Base-by-base conservation (phyloP, 345 rosid species). In the Populus deltoides region DNA sequence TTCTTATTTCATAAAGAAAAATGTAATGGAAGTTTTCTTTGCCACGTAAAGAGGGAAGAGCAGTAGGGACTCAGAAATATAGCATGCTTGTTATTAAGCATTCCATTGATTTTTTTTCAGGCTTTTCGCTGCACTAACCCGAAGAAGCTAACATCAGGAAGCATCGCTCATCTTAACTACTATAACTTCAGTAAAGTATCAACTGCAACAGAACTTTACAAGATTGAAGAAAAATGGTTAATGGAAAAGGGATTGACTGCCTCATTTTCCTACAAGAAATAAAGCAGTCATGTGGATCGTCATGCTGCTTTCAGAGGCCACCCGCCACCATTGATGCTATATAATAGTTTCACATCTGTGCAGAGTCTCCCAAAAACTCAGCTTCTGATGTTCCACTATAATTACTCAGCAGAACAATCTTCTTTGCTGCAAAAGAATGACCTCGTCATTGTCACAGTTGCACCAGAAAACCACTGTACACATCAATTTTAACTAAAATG, bases 381-480 rank as follows among this genome's bases (percentile, higher is more conserved):
- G 70, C 6, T 27, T 45, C 45, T 66, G 55, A 74, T 69, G 70
- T 43, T 73, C 35, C 78, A n/a, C 12, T 11, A 71, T 67, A 24
- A 41, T n/a, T 39, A 16, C 71, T 85, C 79, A 88, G 83, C 95
- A 90, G 73, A 90, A 85, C 33, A 87, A 78, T 78, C 90, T 87
- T 71, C 92, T 85, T 78, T 73, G 86, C 93, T 88, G 91, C 85
- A 74, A 43, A 71, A 74, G 33, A 25, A 61, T 33, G 16, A 17
- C 31, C 27, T 11, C 59, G 75, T 51, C 24, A 33, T 51, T 38
- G 72, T 74, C 77, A 79, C 7, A 5, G 39, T 51, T 61, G 25
- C 62, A 3, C n/a, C n/a, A 6, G 51, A 39, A 55, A 71, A 72
- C 53, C 17, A 43, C 45, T 38, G 33, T 20, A 29, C 51, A 27